Base-by-base conservation (phyloP, 2,329 filamentous ascomycete genomes). In the Alternaria arborescens region DNA sequence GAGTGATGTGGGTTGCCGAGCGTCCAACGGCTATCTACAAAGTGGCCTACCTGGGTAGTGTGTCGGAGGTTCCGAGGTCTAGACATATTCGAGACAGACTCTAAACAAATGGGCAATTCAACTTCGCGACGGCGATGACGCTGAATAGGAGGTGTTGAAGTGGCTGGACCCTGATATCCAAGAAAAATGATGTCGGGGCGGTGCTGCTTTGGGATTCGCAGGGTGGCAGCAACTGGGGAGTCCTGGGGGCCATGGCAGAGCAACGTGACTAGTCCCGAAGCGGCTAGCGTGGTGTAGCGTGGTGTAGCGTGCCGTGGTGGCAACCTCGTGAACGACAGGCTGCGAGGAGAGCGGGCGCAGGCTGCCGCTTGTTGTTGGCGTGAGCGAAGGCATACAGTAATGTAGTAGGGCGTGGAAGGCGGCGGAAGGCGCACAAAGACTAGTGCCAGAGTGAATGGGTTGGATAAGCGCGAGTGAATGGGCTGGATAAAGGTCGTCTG, bases 101-200 rank as follows among this genome's bases (percentile, higher is more conserved):
- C 24, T 26, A 52, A 38, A 10, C 11, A 11, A n/a, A 20, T 22
- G 14, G 12, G 38, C 18, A 42, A 8, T 12, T 8, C 2, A n/a
- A 24, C 18, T 22, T 53, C 14, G 14, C 22, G 4, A 24, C 22
- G 46, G 7, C 30, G 1, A 24, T 3, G 3, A 22, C 30, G 22
- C 34, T 18, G 54, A 8, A 57, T 36, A 28, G 41, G 30, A 40
- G 51, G 28, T 24, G 26, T 44, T 12, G 42, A 46, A 26, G 26
- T 24, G 20, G 34, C 52, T 38, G 46, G 54, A 36, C 54, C 46
- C 54, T 52, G 46, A 44, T 52, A 4, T 51, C 38, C 54, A 14
- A 43, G 30, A 30, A 30, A 26, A 30, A 26, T 30, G 38, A 52
- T 36, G 8, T 47, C 42, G 41, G 52, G 6, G 20, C 14, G 43